phyloP scores from a whole-genome alignment of 306 rosid genomes.

The Lathyrus oleraceus region DNA sequence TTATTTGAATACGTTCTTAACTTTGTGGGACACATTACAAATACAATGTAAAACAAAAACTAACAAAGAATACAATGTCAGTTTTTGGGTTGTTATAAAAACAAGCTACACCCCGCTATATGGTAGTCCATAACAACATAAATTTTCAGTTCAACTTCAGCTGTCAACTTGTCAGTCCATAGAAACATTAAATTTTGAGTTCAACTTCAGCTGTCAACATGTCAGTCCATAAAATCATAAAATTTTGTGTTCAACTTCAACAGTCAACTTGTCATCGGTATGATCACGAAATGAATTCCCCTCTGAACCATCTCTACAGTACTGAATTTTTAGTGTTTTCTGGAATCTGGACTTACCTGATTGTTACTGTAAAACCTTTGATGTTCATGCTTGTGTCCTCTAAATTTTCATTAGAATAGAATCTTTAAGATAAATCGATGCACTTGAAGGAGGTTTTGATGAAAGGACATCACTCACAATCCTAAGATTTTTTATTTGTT shows the following conservation, averaged over 20 bases:
- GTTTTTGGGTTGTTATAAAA: neutral
- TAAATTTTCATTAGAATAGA: neutral
- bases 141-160: no score
- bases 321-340: neutral
- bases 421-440: neutral
- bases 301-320: neutral
- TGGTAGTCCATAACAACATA: neutral
- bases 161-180: no score
- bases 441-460: neutral
- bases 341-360: neutral
- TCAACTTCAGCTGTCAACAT: no score
- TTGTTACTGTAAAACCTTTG: neutral
- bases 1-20: neutral
- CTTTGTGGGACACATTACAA: neutral
- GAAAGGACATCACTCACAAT: neutral
- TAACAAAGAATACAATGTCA: neutral
- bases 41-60: neutral
- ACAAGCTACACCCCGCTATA: neutral
- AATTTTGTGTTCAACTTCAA: no score
- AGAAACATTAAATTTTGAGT: no score
- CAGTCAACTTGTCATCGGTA: no score
- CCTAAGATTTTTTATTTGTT: neutral
- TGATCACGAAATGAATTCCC: constrained; percentile 1
- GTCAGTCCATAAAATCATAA: no score
- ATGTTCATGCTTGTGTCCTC: neutral